These are phyloP conservation scores for Cercospora sp. DNA, from an alignment of 2,329 filamentous ascomycete genomes.

Conservation along the genomic window DNA sequence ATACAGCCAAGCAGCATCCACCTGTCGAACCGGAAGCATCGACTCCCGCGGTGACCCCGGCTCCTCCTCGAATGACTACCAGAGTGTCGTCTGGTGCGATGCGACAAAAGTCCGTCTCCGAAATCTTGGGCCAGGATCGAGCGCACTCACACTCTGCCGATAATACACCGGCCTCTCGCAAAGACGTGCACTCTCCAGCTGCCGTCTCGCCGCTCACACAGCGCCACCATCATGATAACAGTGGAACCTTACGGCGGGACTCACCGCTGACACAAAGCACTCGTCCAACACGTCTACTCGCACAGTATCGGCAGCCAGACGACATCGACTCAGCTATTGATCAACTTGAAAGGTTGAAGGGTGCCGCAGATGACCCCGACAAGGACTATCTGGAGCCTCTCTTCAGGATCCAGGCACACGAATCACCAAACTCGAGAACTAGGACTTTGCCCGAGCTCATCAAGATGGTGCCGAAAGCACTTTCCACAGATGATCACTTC, in stretches of 20 bases:
- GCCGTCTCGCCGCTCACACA: conserved; percentile 38
- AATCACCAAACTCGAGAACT: conserved; percentile 52
- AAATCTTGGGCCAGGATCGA: conserved; percentile 65
- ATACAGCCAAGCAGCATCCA: conserved; percentile 21
- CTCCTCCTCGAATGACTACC: conserved; percentile 60
- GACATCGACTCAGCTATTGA: conserved; percentile 23
- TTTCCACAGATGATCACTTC: conserved; percentile 81
- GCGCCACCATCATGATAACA: conserved; percentile 43
- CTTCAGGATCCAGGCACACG: conserved; percentile 59
- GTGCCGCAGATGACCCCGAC: conserved; percentile 49
- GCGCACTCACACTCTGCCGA: conserved; percentile 42
- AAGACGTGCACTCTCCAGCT: conserved; percentile 26
- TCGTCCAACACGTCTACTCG: conserved; percentile 11
- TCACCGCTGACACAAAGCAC: conserved; percentile 3
- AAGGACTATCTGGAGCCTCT: conserved; percentile 64
- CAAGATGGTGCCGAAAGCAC: conserved; percentile 80
- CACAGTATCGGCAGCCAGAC: conserved; percentile 13
- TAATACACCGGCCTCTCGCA: conserved; percentile 9
- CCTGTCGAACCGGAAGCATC: conserved; percentile 14
- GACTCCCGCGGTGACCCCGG: conserved; percentile 15
- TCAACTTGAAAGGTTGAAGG: conserved; percentile 44
- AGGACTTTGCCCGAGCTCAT: conserved; percentile 69
- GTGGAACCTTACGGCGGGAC: background rate
- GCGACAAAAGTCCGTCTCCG: conserved; percentile 69
- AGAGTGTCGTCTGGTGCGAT: conserved; percentile 69